Percentiles rank a stretch among this genome's conserved stretches.
Conservation (phyloP, 2,329 filamentous ascomycete species). For the Cladosporium sp. region DNA sequence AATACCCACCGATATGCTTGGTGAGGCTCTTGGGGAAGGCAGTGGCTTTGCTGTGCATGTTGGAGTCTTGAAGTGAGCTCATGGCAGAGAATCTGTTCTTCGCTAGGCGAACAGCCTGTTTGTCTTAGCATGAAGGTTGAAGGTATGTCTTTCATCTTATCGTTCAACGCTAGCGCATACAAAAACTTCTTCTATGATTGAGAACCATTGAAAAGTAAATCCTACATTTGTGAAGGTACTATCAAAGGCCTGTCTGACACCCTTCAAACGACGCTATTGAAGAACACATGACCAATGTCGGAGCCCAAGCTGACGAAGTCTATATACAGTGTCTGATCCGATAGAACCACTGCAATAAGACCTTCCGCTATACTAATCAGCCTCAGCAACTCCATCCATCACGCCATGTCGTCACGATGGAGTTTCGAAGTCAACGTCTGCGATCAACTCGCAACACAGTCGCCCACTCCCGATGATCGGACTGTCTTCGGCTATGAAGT, state of each 20-base stretch:
- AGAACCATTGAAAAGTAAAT: constrained; percentile 12
- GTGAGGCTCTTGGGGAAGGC: constrained; percentile 58
- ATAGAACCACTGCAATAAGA: background rate
- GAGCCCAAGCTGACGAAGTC: constrained; percentile 8
- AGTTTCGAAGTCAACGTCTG: background rate
- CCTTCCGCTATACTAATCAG: background rate
- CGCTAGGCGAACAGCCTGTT: background rate
- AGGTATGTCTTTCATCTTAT: background rate
- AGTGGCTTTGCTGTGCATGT: constrained; percentile 83
- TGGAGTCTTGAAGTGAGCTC: constrained; percentile 57
- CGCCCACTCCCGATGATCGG: background rate
- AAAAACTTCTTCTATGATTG: background rate
- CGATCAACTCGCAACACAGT: background rate
- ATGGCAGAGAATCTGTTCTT: background rate
- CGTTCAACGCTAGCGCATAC: background rate
- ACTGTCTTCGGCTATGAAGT: constrained; percentile 1
- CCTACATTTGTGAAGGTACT: constrained; percentile 7
- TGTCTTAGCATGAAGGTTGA: background rate
- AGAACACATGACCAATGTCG: background rate
- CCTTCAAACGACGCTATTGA: background rate
- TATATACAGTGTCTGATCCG: background rate
- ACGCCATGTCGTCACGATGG: background rate
- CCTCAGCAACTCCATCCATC: background rate
- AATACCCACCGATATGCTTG: constrained; percentile 64
- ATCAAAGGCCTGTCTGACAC: constrained; percentile 9